Conservation (phyloP, 768 basidiomycete species). For the Xerocomellus amylosporus region DNA sequence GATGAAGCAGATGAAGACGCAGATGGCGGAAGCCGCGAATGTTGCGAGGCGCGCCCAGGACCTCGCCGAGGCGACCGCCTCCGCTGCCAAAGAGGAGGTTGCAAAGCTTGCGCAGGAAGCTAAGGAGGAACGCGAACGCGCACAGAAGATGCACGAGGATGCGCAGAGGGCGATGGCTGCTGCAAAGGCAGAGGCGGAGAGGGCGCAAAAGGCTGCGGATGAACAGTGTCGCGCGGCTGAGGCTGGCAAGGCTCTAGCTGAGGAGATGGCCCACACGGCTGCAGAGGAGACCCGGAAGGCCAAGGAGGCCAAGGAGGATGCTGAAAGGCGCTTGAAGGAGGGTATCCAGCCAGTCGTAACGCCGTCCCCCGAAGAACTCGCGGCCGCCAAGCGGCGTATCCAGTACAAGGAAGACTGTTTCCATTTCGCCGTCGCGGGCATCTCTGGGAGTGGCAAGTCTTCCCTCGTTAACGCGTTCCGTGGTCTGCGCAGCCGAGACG, state of each 20-base stretch:
- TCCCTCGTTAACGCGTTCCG: slow-evolving; percentile 38
- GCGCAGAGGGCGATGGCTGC: slow-evolving; percentile 12
- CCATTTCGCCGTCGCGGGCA: slow-evolving; percentile 36
- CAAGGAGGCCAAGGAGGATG: slow-evolving; percentile 14
- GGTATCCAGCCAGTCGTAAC: slow-evolving; percentile 25
- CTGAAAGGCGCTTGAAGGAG: slow-evolving; percentile 17
- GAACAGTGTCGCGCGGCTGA: slow-evolving; percentile 21
- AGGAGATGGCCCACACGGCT: slow-evolving; percentile 10
- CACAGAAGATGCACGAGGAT: slow-evolving; percentile 13
- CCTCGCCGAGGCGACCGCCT: slow-evolving; percentile 11
- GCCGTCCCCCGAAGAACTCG: slow-evolving; percentile 10
- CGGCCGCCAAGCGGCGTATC: slow-evolving; percentile 16
- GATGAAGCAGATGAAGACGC: slow-evolving; percentile 3
- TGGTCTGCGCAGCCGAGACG: slow-evolving; percentile 24
- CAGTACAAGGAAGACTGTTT: slow-evolving; percentile 28
- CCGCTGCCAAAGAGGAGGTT: slow-evolving; percentile 22
- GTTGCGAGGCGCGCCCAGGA: slow-evolving; percentile 2
- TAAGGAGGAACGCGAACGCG: slow-evolving; percentile 11
- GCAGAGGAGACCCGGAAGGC: slow-evolving; percentile 18
- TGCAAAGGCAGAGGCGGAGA: slow-evolving; percentile 14
- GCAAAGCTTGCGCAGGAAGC: slow-evolving; percentile 12
- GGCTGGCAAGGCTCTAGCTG: slow-evolving; percentile 15
- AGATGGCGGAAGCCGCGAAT: slow-evolving; percentile 10
- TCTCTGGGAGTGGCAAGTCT: slow-evolving; percentile 37
- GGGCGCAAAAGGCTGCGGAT: slow-evolving; percentile 12